Evolutionary conservation across 2,329 filamentous ascomycete genomes (phyloP).

Genomic region (Cyclaneusma minus): DNA sequence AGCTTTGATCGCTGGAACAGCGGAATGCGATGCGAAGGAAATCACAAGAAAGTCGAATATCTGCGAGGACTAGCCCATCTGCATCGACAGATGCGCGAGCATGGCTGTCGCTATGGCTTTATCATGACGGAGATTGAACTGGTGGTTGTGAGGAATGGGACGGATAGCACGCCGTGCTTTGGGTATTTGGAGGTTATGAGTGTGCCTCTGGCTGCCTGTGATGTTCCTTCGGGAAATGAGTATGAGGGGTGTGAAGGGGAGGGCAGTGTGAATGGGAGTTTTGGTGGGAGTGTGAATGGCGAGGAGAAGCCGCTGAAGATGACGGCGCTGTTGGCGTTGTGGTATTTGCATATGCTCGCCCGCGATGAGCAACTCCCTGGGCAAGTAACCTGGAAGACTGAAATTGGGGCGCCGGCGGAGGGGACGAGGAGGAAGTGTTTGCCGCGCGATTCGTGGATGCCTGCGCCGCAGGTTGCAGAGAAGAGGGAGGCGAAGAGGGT

Average conservation of each 20-base stretch:
- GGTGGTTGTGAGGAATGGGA: conserved; percentile 72
- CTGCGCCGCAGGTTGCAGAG: conserved; percentile 54
- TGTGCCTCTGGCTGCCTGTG: conserved; percentile 35
- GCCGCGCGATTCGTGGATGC: conserved; percentile 62
- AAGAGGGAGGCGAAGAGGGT: conserved; percentile 62
- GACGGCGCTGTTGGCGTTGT: conserved; percentile 60
- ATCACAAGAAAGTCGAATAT: conserved; percentile 77
- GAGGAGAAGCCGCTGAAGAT: conserved; percentile 42
- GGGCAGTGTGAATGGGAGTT: conserved; percentile 16
- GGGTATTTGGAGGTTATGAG: conserved; percentile 68
- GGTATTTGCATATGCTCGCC: conserved; percentile 62
- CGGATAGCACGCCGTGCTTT: conserved; percentile 59
- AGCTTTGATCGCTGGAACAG: conserved; percentile 92
- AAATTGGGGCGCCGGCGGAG: conserved; percentile 62
- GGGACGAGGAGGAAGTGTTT: conserved; percentile 55
- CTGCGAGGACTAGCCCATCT: conserved; percentile 73
- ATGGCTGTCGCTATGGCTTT: conserved; percentile 86
- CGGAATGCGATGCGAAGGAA: conserved; percentile 74
- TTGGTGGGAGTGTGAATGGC: conserved; percentile 19
- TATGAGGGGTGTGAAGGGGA: no score
- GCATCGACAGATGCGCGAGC: conserved; percentile 85
- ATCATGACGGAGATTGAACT: conserved; percentile 95
- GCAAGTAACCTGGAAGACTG: conserved; percentile 48
- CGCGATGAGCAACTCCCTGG: conserved; percentile 41
- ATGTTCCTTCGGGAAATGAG: conserved; percentile 11